These are phyloP conservation scores for Alectoria sarmentosa DNA, from an alignment of 495 filamentous ascomycete species.

Conservation along the genomic window DNA sequence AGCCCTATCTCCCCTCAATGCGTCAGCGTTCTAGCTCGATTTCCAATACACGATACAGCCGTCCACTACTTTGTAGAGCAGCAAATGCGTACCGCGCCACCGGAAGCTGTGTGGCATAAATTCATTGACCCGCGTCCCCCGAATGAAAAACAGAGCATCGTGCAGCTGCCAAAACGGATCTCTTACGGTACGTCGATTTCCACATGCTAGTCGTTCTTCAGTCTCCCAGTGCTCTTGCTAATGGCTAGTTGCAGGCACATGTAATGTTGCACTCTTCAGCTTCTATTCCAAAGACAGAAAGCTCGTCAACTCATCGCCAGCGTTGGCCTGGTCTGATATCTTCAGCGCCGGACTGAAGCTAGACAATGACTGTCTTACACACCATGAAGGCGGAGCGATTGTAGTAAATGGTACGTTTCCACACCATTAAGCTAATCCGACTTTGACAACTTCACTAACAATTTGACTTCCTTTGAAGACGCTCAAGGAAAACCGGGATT, in stretches of 20 bases:
- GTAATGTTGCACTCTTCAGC: conserved; percentile 3
- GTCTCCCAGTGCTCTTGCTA: too few species aligned
- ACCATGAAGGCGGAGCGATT: not conserved
- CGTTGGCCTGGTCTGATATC: conserved; percentile 2
- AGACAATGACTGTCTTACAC: not conserved
- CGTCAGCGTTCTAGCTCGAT: too few species aligned
- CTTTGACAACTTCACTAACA: not conserved
- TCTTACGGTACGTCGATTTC: too few species aligned
- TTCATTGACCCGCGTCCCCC: too few species aligned
- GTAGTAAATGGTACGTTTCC: not conserved
- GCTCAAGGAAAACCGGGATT: not conserved
- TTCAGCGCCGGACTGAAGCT: not conserved
- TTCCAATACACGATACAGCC: too few species aligned
- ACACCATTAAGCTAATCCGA: not conserved
- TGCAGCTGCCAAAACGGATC: too few species aligned
- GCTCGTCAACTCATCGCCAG: not conserved
- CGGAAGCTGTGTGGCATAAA: too few species aligned
- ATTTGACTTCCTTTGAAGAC: not conserved
- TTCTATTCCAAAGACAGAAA: not conserved
- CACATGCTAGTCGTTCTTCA: too few species aligned
- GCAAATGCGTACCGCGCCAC: too few species aligned
- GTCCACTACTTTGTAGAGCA: too few species aligned
- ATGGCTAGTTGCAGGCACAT: not conserved
- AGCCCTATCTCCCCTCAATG: too few species aligned
- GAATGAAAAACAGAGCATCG: too few species aligned